phyloP scores from a whole-genome alignment of 371 early-diverging fungal genomes.

The Chytridium lagenaria region DNA sequence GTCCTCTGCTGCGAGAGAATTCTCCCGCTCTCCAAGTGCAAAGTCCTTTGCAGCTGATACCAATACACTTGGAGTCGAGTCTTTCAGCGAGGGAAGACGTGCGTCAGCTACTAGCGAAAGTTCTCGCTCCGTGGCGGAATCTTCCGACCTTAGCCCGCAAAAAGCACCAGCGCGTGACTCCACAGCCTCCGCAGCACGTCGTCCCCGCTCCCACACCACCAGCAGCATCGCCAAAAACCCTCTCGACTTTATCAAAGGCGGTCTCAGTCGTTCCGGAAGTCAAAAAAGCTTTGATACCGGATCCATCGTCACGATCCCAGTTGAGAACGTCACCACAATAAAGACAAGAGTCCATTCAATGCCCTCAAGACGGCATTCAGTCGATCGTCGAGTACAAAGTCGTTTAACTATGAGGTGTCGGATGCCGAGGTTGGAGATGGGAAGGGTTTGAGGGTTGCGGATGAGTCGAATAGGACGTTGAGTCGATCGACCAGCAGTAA shows the following conservation, averaged over 20 bases:
- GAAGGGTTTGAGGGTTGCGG: not conserved
- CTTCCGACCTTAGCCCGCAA: not conserved
- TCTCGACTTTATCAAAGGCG: not conserved
- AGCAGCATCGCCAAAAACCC: not conserved
- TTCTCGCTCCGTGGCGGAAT: not conserved
- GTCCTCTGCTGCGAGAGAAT: too few relatives aligned
- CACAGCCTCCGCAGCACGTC: not conserved
- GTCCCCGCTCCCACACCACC: not conserved
- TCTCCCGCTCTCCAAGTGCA: too few relatives aligned
- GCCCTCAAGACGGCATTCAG: not conserved
- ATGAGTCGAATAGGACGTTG: not conserved
- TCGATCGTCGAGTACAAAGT: not conserved
- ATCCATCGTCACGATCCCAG: not conserved
- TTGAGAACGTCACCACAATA: not conserved
- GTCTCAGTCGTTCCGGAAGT: not conserved
- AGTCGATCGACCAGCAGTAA: conserved; percentile 8
- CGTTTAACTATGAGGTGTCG: not conserved
- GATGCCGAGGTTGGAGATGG: not conserved
- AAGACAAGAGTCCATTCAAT: not conserved
- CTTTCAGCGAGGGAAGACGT: too few relatives aligned
- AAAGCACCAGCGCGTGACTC: not conserved
- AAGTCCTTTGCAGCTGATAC: too few relatives aligned
- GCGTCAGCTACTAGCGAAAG: not conserved
- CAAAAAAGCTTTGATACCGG: not conserved
- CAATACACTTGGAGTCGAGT: too few relatives aligned